Conservation (phyloP, 2,329 filamentous ascomycete genomes). For the Plenodomus lindquistii region DNA sequence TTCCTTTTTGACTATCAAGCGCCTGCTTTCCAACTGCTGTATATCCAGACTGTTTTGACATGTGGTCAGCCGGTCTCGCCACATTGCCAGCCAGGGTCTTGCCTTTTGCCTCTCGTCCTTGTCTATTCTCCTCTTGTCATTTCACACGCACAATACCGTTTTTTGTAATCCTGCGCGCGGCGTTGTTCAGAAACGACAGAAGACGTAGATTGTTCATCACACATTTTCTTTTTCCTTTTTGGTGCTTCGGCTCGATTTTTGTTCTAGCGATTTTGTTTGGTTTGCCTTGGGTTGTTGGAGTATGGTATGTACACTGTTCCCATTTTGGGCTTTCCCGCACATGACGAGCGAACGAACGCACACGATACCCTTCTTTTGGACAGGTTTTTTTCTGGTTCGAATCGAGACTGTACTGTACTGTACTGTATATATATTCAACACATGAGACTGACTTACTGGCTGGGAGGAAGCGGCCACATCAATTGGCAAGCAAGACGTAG, state of each 20-base stretch:
- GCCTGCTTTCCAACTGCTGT: slow-evolving; percentile 8
- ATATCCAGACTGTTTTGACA: slow-evolving; percentile 10
- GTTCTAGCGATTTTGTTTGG: slow-evolving; percentile 3
- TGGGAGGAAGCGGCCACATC: background rate
- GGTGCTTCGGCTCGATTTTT: slow-evolving; percentile 4
- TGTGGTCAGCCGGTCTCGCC: slow-evolving; percentile 34
- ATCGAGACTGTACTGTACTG: background rate
- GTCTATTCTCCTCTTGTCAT: slow-evolving; percentile 11
- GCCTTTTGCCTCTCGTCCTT: slow-evolving; percentile 1
- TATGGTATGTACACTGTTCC: background rate
- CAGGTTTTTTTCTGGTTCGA: background rate
- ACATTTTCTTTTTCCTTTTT: background rate
- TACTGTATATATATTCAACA: too few relatives aligned
- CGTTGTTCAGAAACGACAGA: too few relatives aligned
- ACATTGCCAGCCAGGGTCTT: slow-evolving; percentile 1
- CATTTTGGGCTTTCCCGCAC: slow-evolving; percentile 14
- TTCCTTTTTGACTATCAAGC: slow-evolving; percentile 14
- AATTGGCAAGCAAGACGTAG: background rate
- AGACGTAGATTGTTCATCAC: slow-evolving; percentile 17
- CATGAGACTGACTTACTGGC: background rate
- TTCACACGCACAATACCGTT: slow-evolving; percentile 4
- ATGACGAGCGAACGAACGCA: slow-evolving; percentile 31
- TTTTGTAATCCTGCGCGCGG: slow-evolving; percentile 24
- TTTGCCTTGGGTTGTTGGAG: background rate
- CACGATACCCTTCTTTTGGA: slow-evolving; percentile 22